Conservation (phyloP, 371 early-diverging fungal species). For the Rhizopus microsporus region DNA sequence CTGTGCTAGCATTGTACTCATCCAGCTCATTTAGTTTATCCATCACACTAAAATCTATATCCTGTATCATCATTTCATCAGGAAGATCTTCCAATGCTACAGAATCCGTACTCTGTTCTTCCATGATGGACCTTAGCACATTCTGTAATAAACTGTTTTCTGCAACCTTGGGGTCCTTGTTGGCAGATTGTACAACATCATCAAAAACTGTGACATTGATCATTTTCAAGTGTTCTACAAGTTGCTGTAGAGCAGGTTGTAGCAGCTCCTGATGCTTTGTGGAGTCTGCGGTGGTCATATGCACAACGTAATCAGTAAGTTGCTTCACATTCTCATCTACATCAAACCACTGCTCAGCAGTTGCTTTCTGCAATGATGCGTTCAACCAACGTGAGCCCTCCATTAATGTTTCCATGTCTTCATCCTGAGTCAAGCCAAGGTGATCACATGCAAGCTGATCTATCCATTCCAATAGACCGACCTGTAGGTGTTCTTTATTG, state of each 20-base stretch:
- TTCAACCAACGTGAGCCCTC: slow-evolving; percentile 21
- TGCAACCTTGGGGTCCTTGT: not conserved
- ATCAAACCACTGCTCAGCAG: slow-evolving; percentile 34
- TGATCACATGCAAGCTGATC: slow-evolving; percentile 35
- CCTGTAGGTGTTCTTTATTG: slow-evolving; percentile 4
- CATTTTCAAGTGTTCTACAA: slow-evolving; percentile 24
- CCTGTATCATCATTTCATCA: slow-evolving; percentile 1
- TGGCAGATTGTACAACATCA: not conserved
- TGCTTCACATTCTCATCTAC: slow-evolving; percentile 16
- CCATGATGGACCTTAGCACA: too few relatives aligned
- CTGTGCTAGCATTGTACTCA: not conserved
- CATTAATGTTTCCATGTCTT: slow-evolving; percentile 18
- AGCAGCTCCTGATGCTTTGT: not conserved
- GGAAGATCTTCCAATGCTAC: not conserved
- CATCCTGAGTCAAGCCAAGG: slow-evolving; percentile 34
- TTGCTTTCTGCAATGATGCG: not conserved
- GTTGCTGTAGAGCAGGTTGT: slow-evolving; percentile 8
- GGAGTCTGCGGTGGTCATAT: slow-evolving; percentile 11
- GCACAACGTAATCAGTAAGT: slow-evolving; percentile 9
- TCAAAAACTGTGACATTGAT: slow-evolving; percentile 35
- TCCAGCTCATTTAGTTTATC: not conserved
- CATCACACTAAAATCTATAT: not conserved
- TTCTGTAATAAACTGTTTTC: not conserved
- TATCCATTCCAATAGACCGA: slow-evolving; percentile 34
- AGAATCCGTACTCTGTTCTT: not conserved